These are phyloP conservation scores for Sporothrix sp. DNA, from an alignment of 2,329 filamentous ascomycete species.

Conservation along the genomic window DNA sequence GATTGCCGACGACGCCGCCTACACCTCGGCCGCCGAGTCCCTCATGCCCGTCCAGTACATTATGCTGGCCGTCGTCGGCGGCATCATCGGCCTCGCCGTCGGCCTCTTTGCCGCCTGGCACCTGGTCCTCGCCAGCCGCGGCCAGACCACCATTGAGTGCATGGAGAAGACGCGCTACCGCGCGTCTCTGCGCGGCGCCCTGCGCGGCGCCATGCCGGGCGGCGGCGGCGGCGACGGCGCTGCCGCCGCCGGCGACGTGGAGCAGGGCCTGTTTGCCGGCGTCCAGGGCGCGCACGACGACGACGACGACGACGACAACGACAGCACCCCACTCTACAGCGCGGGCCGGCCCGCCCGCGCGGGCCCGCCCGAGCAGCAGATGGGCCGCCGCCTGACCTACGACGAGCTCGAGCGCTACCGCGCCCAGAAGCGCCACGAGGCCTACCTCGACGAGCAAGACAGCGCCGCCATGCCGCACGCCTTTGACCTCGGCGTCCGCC, in stretches of 20 bases:
- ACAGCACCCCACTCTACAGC: not conserved
- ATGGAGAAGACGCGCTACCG: slow-evolving; percentile 93
- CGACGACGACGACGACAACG: slow-evolving; percentile 1
- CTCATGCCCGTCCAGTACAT: slow-evolving; percentile 86
- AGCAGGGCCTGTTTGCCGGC: slow-evolving; percentile 9
- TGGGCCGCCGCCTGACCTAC: slow-evolving; percentile 41
- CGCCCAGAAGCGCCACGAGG: slow-evolving; percentile 46
- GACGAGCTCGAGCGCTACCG: slow-evolving; percentile 46
- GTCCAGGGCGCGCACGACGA: slow-evolving; percentile 12
- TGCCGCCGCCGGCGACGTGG: slow-evolving; percentile 29
- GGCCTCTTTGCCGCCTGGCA: slow-evolving; percentile 90
- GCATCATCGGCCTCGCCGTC: slow-evolving; percentile 84
- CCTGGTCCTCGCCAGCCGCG: slow-evolving; percentile 65
- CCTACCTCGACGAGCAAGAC: slow-evolving; percentile 84
- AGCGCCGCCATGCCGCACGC: slow-evolving; percentile 81
- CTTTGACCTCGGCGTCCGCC: slow-evolving; percentile 78
- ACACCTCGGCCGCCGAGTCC: slow-evolving; percentile 60
- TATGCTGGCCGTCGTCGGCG: slow-evolving; percentile 73
- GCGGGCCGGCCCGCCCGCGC: not conserved
- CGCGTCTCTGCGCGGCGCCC: slow-evolving; percentile 60
- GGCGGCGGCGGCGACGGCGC: slow-evolving; percentile 50
- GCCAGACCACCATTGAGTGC: slow-evolving; percentile 91
- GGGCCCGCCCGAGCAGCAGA: slow-evolving; percentile 20
- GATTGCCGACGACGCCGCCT: slow-evolving; percentile 51
- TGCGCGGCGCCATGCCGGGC: slow-evolving; percentile 53